Evolutionary conservation across 306 rosid species (phyloP).

Genomic region (Dryas octopetala): DNA sequence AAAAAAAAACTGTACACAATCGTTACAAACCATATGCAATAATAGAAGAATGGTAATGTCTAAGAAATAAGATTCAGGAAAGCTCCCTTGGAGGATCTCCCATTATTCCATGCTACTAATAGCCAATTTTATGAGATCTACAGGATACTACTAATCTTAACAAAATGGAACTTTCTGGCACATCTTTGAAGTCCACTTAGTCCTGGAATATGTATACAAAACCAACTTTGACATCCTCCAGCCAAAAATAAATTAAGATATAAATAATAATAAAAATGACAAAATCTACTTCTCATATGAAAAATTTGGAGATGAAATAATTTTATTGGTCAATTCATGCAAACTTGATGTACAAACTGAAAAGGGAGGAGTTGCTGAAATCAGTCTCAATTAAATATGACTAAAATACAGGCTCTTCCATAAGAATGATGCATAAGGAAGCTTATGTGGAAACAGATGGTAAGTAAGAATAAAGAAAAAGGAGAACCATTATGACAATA

Average conservation of each 20-base stretch:
- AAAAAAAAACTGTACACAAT: not conserved
- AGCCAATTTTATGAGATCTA: not conserved
- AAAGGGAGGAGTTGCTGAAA: not conserved
- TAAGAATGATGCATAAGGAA: not conserved
- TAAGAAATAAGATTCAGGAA: not conserved
- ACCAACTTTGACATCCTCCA: no score
- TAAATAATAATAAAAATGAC: not conserved
- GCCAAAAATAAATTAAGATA: no score
- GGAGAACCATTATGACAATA: not conserved
- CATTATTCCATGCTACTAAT: not conserved
- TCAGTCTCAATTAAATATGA: not conserved
- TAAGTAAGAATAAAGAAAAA: not conserved
- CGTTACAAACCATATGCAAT: not conserved
- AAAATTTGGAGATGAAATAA: not conserved
- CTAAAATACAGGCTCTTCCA: not conserved
- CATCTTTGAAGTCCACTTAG: no score
- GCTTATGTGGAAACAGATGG: not conserved
- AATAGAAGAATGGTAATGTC: not conserved
- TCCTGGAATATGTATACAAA: no score
- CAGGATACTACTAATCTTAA: not conserved
- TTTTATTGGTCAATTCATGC: not conserved
- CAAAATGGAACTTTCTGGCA: not conserved
- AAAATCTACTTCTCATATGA: not conserved
- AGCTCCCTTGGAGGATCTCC: not conserved
- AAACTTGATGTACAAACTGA: not conserved